Evolutionary conservation across 2,329 filamentous ascomycete species (phyloP).

Genomic region (Cytospora mali): DNA sequence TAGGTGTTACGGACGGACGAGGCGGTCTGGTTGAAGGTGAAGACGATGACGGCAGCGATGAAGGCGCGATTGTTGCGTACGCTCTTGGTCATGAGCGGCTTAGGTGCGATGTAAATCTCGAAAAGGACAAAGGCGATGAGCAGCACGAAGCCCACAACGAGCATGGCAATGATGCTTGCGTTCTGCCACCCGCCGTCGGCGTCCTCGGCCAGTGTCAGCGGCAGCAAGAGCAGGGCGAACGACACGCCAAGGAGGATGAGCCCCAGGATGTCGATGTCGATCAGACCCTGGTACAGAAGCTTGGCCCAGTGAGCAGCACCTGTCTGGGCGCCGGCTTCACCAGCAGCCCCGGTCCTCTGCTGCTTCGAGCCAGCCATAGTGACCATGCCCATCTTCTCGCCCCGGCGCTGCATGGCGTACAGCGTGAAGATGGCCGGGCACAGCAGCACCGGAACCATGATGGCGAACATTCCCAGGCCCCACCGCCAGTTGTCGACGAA

Average conservation of each 20-base stretch:
- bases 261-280: constrained; percentile 62
- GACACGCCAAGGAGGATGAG: constrained; percentile 60
- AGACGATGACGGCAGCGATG: constrained; percentile 35
- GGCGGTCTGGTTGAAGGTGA: constrained; percentile 40
- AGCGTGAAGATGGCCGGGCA: constrained; percentile 59
- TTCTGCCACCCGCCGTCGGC: constrained; percentile 40
- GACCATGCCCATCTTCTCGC: constrained; percentile 53
- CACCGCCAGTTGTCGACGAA: constrained; percentile 54
- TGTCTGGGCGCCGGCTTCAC: neutral
- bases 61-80: constrained; percentile 39
- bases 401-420: constrained; percentile 60
- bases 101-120: constrained; percentile 39
- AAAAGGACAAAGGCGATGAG: constrained; percentile 40
- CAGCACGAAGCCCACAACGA: constrained; percentile 33
- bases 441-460: constrained; percentile 60
- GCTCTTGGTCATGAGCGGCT: constrained; percentile 39
- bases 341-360: constrained; percentile 39
- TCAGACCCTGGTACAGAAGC: constrained; percentile 43
- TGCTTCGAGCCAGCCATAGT: constrained; percentile 40
- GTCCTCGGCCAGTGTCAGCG: constrained; percentile 56
- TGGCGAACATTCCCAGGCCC: constrained; percentile 65
- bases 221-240: constrained; percentile 63
- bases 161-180: constrained; percentile 36
- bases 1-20: constrained; percentile 42
- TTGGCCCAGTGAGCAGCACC: constrained; percentile 32